A percentile compares a stretch with the other conserved stretches of the same genome.
phyloP scores from a whole-genome alignment of 352 stramenopile species.

The Phytophthora hibernalis region DNA sequence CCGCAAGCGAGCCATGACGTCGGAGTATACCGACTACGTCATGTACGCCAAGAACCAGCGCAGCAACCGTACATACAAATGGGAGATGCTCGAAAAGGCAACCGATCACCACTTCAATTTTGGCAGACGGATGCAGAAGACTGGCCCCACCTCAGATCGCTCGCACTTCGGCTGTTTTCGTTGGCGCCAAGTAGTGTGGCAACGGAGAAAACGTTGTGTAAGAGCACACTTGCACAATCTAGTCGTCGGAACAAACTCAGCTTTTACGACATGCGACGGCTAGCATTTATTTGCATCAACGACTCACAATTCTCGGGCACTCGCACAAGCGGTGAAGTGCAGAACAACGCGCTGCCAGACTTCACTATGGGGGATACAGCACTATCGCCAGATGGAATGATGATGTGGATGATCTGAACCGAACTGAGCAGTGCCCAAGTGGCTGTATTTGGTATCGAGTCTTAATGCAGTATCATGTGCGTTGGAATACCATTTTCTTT shows the following conservation, averaged over 20 bases:
- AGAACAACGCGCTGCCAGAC: constrained; percentile 69
- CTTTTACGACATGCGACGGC: constrained; percentile 74
- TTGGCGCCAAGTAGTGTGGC: constrained; percentile 75
- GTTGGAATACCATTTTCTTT: constrained; percentile 5
- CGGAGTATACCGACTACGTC: constrained; percentile 83
- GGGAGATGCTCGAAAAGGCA: constrained; percentile 86
- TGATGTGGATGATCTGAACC: constrained; percentile 89
- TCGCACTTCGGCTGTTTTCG: constrained; percentile 82
- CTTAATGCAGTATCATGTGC: too few relatives aligned
- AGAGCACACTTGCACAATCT: constrained; percentile 66
- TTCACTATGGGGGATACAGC: constrained; percentile 74
- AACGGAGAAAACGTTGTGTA: constrained; percentile 78
- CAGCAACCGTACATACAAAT: constrained; percentile 83
- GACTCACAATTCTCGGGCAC: constrained; percentile 74
- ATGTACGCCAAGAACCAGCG: constrained; percentile 86
- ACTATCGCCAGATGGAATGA: constrained; percentile 81
- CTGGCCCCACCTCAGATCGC: constrained; percentile 79
- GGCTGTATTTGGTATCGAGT: background rate
- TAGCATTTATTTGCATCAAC: constrained; percentile 87
- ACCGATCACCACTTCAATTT: constrained; percentile 79
- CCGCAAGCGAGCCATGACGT: constrained; percentile 69
- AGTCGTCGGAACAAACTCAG: constrained; percentile 77
- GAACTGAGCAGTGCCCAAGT: background rate
- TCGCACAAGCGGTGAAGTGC: constrained; percentile 51
- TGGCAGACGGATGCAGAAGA: constrained; percentile 81